phyloP scores from a whole-genome alignment of 306 rosid genomes.

The Glycyrrhiza uralensis region DNA sequence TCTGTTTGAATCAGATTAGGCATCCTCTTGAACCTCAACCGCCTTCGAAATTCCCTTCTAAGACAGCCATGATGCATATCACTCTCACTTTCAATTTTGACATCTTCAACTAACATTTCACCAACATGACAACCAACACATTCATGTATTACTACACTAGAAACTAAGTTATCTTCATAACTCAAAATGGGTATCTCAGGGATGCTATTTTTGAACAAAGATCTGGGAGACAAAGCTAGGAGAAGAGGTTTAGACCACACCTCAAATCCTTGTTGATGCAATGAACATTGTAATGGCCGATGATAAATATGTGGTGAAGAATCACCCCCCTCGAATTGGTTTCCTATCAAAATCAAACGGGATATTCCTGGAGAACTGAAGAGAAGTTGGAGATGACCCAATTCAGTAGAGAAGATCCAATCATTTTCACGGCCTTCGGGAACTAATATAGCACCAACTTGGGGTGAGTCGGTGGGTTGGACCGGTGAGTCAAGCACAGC shows the following conservation, averaged over 20 bases:
- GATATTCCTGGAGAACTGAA: slow-evolving; percentile 44
- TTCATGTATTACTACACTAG: slow-evolving; percentile 46
- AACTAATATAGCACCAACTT: slow-evolving; percentile 63
- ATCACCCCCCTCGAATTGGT: slow-evolving; percentile 19
- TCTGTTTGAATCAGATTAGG: slow-evolving; percentile 83
- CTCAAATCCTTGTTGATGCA: slow-evolving; percentile 28
- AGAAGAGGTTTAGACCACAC: slow-evolving; percentile 66
- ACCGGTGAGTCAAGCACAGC: slow-evolving; percentile 76
- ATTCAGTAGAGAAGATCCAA: slow-evolving; percentile 76
- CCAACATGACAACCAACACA: slow-evolving; percentile 59
- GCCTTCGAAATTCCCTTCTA: slow-evolving; percentile 70
- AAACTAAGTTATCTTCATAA: slow-evolving; percentile 59
- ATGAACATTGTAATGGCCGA: slow-evolving; percentile 34
- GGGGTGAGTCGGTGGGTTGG: slow-evolving; percentile 33
- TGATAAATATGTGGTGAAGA: slow-evolving; percentile 15
- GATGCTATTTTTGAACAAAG: slow-evolving; percentile 46
- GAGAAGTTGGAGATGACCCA: slow-evolving; percentile 78
- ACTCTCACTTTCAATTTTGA: slow-evolving; percentile 48
- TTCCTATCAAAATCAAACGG: slow-evolving; percentile 65
- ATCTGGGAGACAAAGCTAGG: slow-evolving; percentile 67
- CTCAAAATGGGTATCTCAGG: slow-evolving; percentile 68
- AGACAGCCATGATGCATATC: slow-evolving; percentile 8
- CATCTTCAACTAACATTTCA: slow-evolving; percentile 85
- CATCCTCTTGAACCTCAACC: slow-evolving; percentile 84
- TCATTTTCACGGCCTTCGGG: slow-evolving; percentile 73